Evolutionary conservation across 164 flowering plant species (phyloP).

Genomic region (Nymphaea thermarum): DNA sequence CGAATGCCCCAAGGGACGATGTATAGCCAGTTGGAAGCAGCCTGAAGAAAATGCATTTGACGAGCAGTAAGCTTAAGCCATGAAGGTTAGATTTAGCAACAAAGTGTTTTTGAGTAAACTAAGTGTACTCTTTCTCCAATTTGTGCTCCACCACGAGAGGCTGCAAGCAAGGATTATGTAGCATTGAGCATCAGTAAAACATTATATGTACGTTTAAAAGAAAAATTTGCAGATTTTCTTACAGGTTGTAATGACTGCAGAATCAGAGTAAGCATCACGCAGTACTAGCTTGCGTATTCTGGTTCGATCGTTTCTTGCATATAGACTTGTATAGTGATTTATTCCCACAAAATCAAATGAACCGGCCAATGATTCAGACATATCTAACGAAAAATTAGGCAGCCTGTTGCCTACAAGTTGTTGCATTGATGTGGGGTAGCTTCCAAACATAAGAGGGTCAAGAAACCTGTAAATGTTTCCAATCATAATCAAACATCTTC

Average conservation of each 20-base stretch:
- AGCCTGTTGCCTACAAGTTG: conserved; percentile 48
- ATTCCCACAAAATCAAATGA: conserved; percentile 70
- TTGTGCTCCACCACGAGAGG: conserved; percentile 31
- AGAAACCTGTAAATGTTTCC: conserved; percentile 51
- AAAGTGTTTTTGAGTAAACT: background rate
- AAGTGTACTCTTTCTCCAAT: conserved; percentile 73
- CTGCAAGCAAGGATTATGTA: conserved; percentile 19
- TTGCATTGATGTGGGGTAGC: conserved; percentile 75
- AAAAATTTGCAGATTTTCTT: conserved; percentile 16
- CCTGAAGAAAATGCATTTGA: conserved; percentile 16
- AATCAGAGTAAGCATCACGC: conserved; percentile 63
- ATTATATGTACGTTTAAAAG: background rate
- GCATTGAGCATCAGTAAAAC: background rate
- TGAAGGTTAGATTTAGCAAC: background rate
- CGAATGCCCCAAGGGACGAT: conserved; percentile 90
- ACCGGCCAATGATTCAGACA: conserved; percentile 28
- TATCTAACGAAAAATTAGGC: conserved; percentile 37
- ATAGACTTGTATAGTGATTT: conserved; percentile 78
- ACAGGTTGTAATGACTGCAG: conserved; percentile 60
- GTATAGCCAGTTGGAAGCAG: conserved; percentile 73
- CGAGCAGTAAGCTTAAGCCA: background rate
- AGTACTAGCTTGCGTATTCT: conserved; percentile 41
- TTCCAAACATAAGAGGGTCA: conserved; percentile 69
- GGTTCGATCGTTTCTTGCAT: conserved; percentile 52
- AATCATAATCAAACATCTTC: background rate